phyloP scores from a whole-genome alignment of 305 asterid species.

The Lippia alba region DNA sequence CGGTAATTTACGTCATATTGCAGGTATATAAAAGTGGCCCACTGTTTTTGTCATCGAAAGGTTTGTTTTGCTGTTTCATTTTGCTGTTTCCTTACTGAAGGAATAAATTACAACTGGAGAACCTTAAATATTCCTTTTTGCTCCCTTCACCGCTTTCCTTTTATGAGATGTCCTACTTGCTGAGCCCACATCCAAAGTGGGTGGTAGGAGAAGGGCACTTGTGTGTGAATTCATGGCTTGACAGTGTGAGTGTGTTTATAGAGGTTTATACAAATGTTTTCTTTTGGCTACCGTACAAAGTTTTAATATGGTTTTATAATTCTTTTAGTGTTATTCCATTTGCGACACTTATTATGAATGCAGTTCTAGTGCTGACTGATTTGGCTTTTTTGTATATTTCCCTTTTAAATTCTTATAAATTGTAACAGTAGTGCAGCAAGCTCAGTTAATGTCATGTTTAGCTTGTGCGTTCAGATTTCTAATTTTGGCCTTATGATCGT shows the following conservation, averaged over 20 bases:
- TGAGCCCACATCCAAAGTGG: conserved; percentile 3
- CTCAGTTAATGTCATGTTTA: neutral
- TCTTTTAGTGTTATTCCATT: neutral
- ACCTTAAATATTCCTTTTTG: conserved; percentile 19
- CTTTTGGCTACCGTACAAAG: neutral
- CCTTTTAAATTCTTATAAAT: neutral
- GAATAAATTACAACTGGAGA: neutral
- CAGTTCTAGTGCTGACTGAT: neutral
- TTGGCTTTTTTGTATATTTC: neutral
- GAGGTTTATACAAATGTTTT: neutral
- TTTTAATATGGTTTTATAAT: neutral
- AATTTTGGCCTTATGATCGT: neutral
- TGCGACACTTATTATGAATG: neutral
- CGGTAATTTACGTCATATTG: conserved; percentile 40
- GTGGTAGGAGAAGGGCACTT: neutral
- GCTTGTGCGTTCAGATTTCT: neutral
- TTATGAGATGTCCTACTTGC: conserved; percentile 3
- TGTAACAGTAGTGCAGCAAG: neutral
- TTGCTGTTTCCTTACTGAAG: conserved; percentile 29
- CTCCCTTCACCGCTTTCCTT: conserved; percentile 9
- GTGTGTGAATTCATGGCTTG: neutral
- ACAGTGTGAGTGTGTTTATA: neutral
- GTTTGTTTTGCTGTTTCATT: conserved; percentile 52
- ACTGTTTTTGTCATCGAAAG: conserved; percentile 93
- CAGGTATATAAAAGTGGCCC: conserved; percentile 99